Percentiles rank a stretch among this genome's conserved stretches.
phyloP scores from a whole-genome alignment of 306 rosid species.

The Dalbergia oliveri region DNA sequence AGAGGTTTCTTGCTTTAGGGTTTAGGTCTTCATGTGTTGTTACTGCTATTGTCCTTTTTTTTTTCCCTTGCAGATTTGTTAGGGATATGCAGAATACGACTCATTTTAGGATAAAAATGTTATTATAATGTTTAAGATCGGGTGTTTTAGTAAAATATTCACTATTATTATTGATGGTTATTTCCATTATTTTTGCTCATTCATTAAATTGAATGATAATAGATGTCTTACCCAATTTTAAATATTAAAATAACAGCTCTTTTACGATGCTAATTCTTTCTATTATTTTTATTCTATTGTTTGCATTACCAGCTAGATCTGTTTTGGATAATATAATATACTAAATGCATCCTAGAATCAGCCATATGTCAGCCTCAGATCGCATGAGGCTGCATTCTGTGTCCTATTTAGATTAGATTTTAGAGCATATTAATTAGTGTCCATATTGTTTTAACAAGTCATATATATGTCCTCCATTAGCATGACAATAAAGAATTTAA shows the following conservation, averaged over 20 bases:
- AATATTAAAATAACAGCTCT: too few relatives aligned
- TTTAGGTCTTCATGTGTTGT: constrained; percentile 27
- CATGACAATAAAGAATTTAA: constrained; percentile 47
- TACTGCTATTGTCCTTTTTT: neutral
- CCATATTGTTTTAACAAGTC: constrained; percentile 14
- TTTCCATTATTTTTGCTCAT: too few relatives aligned
- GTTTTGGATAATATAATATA: constrained; percentile 26
- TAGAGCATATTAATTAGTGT: constrained; percentile 32
- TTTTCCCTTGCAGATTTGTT: neutral
- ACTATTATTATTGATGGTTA: too few relatives aligned
- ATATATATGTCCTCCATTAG: constrained; percentile 45
- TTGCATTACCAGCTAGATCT: neutral
- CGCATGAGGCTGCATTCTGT: constrained; percentile 39
- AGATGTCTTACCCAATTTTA: too few relatives aligned
- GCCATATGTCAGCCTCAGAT: constrained; percentile 49
- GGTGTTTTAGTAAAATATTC: too few relatives aligned
- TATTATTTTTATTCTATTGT: neutral
- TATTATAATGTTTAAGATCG: too few relatives aligned
- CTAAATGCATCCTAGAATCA: constrained; percentile 30
- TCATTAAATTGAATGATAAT: too few relatives aligned
- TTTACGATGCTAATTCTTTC: neutral
- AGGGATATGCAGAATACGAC: neutral
- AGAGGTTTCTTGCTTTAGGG: constrained; percentile 55
- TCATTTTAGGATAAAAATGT: neutral
- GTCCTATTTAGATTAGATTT: neutral